Evolutionary conservation across 306 rosid genomes (phyloP).

Genomic region (Prunus davidiana): DNA sequence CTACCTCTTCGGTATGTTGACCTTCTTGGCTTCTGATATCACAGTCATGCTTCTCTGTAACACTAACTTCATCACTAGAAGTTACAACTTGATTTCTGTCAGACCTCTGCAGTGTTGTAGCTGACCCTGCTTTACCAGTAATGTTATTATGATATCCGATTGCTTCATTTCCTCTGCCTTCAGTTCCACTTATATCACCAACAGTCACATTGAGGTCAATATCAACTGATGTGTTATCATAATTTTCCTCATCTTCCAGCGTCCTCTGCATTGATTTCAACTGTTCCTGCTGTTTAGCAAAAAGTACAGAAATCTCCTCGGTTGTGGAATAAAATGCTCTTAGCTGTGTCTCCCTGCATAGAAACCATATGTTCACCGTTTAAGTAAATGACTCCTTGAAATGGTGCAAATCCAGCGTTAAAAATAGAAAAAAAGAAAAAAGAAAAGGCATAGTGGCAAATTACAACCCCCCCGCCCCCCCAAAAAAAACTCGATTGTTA

Average conservation of each 20-base stretch:
- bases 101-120: slow-evolving; percentile 47
- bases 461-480: too few species aligned
- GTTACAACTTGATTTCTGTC: slow-evolving; percentile 47
- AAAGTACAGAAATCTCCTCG: slow-evolving; percentile 75
- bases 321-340: slow-evolving; percentile 95
- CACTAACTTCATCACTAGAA: slow-evolving; percentile 68
- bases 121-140: slow-evolving; percentile 47
- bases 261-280: slow-evolving; percentile 89
- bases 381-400: slow-evolving; percentile 7
- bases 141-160: slow-evolving; percentile 32
- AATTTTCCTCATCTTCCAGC: slow-evolving; percentile 87
- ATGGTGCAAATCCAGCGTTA: not conserved
- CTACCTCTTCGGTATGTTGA: slow-evolving; percentile 77
- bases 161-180: slow-evolving; percentile 37
- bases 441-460: too few species aligned
- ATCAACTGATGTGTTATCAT: slow-evolving; percentile 72
- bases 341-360: slow-evolving; percentile 82
- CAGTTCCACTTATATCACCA: slow-evolving; percentile 32
- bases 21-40: slow-evolving; percentile 61
- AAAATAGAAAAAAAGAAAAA: too few species aligned
- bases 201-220: slow-evolving; percentile 44
- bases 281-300: slow-evolving; percentile 91
- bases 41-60: slow-evolving; percentile 82
- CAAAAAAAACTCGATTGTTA: too few species aligned
- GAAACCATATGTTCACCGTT: slow-evolving; percentile 6